A percentile compares a stretch with the other conserved stretches of the same genome.
Conservation (phyloP, 2,329 filamentous ascomycete species). For the Geoglossum cookeanum region DNA sequence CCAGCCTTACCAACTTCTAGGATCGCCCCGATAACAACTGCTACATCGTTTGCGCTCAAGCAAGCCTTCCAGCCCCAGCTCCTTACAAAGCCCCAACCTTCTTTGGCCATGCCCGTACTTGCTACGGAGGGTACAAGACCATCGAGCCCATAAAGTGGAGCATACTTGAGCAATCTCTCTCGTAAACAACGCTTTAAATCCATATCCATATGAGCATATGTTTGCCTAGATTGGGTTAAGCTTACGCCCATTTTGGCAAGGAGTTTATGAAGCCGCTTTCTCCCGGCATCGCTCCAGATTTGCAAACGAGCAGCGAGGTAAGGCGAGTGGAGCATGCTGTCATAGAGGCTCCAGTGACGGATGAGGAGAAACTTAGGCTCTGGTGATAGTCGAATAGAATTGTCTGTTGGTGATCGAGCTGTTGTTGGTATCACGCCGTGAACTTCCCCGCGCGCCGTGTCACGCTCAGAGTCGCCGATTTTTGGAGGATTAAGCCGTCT, state of each 20-base stretch:
- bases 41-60: constrained; percentile 79
- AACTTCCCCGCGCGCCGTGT: constrained; percentile 42
- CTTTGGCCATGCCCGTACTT: constrained; percentile 53
- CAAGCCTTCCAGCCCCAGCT: constrained; percentile 98
- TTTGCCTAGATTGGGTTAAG: constrained; percentile 81
- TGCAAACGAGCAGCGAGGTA: constrained; percentile 83
- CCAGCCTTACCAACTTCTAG: constrained; percentile 61
- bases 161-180: constrained; percentile 74
- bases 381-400: constrained; percentile 75
- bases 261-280: constrained; percentile 79
- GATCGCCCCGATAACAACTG: constrained; percentile 79
- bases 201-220: constrained; percentile 97
- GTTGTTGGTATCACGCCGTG: constrained; percentile 77
- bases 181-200: constrained; percentile 77
- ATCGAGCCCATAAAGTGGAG: constrained; percentile 81
- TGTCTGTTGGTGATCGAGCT: constrained; percentile 75
- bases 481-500: constrained; percentile 74
- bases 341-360: constrained; percentile 91
- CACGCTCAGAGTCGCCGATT: constrained; percentile 35
- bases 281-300: constrained; percentile 81
- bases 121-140: constrained; percentile 71
- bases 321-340: constrained; percentile 94
- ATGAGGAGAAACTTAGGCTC: constrained; percentile 87
- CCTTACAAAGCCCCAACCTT: constrained; percentile 91
- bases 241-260: constrained; percentile 97